Percentiles rank a stretch among this genome's conserved stretches.
These are phyloP conservation scores for Trichoderma gamsii DNA, from an alignment of 495 filamentous ascomycete genomes.

Conservation along the genomic window DNA sequence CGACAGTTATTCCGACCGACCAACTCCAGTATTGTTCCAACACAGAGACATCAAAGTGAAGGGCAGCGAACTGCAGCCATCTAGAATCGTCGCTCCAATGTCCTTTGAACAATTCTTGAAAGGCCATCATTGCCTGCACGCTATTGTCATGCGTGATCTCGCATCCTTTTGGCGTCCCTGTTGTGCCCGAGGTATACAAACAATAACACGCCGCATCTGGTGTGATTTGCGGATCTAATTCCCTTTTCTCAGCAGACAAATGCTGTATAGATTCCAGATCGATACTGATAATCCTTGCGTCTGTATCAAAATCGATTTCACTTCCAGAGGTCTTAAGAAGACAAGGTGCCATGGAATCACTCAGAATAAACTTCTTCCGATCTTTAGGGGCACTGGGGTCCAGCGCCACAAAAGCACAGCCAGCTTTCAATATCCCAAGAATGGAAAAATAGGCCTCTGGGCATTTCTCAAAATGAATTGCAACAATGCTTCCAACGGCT, in stretches of 20 bases:
- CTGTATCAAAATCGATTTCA: conserved; percentile 26
- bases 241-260: conserved; percentile 22
- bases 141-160: conserved; percentile 67
- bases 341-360: conserved; percentile 51
- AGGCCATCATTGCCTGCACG: conserved; percentile 70
- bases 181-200: conserved; percentile 78
- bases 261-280: conserved; percentile 21
- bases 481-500: conserved; percentile 52
- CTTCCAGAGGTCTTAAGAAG: conserved; percentile 40
- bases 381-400: conserved; percentile 58
- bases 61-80: conserved; percentile 83
- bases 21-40: conserved; percentile 87
- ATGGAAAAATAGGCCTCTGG: conserved; percentile 73
- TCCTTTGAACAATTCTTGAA: conserved; percentile 58
- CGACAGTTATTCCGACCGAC: conserved; percentile 75
- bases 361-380: conserved; percentile 58
- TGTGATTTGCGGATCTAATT: background rate
- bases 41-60: conserved; percentile 84
- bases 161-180: conserved; percentile 73
- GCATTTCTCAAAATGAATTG: conserved; percentile 74
- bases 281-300: conserved; percentile 35
- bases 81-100: conserved; percentile 64
- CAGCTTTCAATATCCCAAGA: conserved; percentile 73
- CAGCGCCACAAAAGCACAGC: conserved; percentile 73
- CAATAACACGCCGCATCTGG: conserved; percentile 51